These are phyloP conservation scores for Apiotrichum brassicae DNA, from an alignment of 1,284 basidiomycete genomes.

Conservation along the genomic window DNA sequence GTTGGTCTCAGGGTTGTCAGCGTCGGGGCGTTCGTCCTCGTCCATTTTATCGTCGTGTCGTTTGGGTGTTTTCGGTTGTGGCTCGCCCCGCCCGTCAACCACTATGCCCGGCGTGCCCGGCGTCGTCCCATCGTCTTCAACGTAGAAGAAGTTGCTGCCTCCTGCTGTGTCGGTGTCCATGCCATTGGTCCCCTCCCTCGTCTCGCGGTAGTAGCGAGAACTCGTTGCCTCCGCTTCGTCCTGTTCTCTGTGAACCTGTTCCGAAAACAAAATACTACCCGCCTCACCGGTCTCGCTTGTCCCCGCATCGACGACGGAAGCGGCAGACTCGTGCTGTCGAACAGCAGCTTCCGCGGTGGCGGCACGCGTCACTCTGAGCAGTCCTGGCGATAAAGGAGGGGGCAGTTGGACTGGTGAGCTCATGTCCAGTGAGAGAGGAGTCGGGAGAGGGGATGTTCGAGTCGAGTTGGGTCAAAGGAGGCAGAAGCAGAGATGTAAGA, in stretches of 20 bases:
- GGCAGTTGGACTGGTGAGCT: no score
- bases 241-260: slow-evolving; percentile 19
- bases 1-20: slow-evolving; percentile 8
- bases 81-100: neutral
- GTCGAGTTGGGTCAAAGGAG: no score
- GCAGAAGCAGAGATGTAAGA: no score
- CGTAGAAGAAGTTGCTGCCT: slow-evolving; percentile 8
- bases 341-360: no score
- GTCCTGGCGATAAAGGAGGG: no score
- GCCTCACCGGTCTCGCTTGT: slow-evolving; percentile 27
- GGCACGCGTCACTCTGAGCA: no score
- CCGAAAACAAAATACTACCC: slow-evolving; percentile 36
- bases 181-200: neutral
- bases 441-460: no score
- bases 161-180: neutral
- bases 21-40: slow-evolving; percentile 18
- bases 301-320: slow-evolving; percentile 3
- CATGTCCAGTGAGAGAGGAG: no score
- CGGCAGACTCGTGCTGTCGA: no score
- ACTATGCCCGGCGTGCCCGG: neutral
- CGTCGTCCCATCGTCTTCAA: slow-evolving; percentile 4
- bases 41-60: slow-evolving; percentile 33
- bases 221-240: neutral
- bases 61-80: slow-evolving; percentile 11
- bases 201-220: no score